These are phyloP conservation scores for Sphenostylis stenocarpa DNA, from an alignment of 306 rosid genomes.

Conservation along the genomic window DNA sequence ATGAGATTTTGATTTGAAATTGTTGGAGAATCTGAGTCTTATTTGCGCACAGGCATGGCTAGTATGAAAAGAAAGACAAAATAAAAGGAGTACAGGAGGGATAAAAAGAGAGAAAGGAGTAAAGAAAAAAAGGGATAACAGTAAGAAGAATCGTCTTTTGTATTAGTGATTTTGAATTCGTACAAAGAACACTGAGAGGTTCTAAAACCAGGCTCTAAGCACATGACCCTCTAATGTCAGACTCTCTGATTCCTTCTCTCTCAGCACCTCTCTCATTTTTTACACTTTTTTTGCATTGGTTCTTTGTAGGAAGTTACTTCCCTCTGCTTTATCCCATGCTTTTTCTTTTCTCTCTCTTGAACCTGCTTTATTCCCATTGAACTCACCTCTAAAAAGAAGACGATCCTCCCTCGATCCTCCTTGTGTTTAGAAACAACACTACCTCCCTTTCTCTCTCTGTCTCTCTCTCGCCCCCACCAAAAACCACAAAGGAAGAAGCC, in stretches of 20 bases:
- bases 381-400: constrained; percentile 81
- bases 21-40: constrained; percentile 42
- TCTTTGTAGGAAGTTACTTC: constrained; percentile 92
- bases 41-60: constrained; percentile 31
- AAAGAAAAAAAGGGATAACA: constrained; percentile 32
- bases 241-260: constrained; percentile 77
- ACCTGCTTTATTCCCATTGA: constrained; percentile 84
- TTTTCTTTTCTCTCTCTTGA: constrained; percentile 48
- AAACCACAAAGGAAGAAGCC: constrained; percentile 63
- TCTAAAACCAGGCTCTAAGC: constrained; percentile 67
- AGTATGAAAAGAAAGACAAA: constrained; percentile 33
- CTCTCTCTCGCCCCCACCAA: constrained; percentile 42
- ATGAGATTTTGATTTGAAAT: constrained; percentile 41
- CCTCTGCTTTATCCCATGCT: constrained; percentile 68
- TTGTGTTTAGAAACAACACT: constrained; percentile 71
- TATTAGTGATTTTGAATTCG: constrained; percentile 73
- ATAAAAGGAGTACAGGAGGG: constrained; percentile 40
- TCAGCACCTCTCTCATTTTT: constrained; percentile 45
- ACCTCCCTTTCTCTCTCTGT: constrained; percentile 41
- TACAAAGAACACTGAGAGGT: constrained; percentile 51
- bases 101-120: constrained; percentile 41
- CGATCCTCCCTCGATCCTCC: constrained; percentile 81
- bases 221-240: constrained; percentile 91
- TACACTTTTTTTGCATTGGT: constrained; percentile 54
- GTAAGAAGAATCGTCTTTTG: constrained; percentile 83